A percentile compares a stretch with the other conserved stretches of the same genome.
These are phyloP conservation scores for Teratosphaeria destructans DNA, from an alignment of 2,329 filamentous ascomycete species.

Conservation along the genomic window DNA sequence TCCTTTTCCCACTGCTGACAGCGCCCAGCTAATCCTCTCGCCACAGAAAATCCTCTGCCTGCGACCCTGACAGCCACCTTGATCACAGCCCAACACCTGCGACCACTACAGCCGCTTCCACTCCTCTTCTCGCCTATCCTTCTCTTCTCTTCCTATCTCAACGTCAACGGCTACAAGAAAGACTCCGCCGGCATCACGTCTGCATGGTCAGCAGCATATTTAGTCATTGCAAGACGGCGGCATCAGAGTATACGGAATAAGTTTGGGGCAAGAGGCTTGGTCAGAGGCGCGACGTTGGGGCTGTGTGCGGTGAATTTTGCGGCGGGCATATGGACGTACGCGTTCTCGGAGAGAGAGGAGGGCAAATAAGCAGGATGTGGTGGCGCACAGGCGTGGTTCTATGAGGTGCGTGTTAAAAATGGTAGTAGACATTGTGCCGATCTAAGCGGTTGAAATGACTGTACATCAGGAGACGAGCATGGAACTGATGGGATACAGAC, in stretches of 20 bases:
- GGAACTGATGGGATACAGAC: no score
- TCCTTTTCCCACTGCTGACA: conserved; percentile 11
- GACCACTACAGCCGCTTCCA: conserved; percentile 55
- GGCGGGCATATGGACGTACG: conserved; percentile 43
- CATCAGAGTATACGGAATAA: conserved; percentile 39
- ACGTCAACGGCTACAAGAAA: conserved; percentile 50
- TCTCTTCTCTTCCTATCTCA: conserved; percentile 56
- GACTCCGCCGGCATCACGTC: conserved; percentile 54
- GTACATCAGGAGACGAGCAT: no score
- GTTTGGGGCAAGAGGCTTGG: conserved; percentile 40
- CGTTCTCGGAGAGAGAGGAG: conserved; percentile 35
- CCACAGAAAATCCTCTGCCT: conserved; percentile 54
- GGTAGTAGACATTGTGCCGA: not conserved
- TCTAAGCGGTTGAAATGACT: no score
- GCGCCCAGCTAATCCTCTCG: conserved; percentile 4
- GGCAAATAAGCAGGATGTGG: conserved; percentile 4
- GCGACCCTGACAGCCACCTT: conserved; percentile 56
- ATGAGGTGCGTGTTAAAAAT: not conserved
- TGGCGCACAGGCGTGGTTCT: not conserved
- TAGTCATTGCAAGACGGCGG: conserved; percentile 50
- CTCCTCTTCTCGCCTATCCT: conserved; percentile 58
- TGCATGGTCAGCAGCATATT: conserved; percentile 55
- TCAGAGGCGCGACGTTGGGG: conserved; percentile 43
- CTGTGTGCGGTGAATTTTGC: conserved; percentile 42
- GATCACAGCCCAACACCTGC: conserved; percentile 54